Evolutionary conservation across 2,329 filamentous ascomycete species (phyloP), one percentile per base, ranked within the genome.

Genomic region (Alternaria consortialis): DNA sequence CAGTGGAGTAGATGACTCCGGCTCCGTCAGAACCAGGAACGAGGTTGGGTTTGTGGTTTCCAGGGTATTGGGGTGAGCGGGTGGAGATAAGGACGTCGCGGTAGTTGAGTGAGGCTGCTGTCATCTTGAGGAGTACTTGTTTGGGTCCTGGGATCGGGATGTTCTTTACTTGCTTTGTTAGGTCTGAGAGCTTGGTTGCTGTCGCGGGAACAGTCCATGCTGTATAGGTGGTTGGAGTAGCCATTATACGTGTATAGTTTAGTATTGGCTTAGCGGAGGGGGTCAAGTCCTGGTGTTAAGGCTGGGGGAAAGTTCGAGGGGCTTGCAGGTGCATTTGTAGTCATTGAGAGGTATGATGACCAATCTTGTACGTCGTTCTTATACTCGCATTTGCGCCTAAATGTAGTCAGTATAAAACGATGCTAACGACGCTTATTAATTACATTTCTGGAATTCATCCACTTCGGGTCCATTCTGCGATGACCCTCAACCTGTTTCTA

Each of bases 31-130:
- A 60, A 44, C 68, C 58, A 9, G 68, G 67, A 5, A 71, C 55
- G 4, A 71, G 62, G 29, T 60, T 20, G 4, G 60, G 15, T 34
- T 54, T 62, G 47, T 69, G 62, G 46, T 55, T 34, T 11, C 65
- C 59, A 34, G 70, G 60, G 27, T 71, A 69, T 27, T 56, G 44
- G 3, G 59, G 60, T 9, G 67, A 62, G 31, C 56, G 66, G 15
- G 50, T 61, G n/a, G 47, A 39, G 17, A 68, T 25, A 12, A 68
- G 60, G 29, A 70, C 20, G 40, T 73, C 69, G 43, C 70, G 63
- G 48, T 62, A 74, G 36, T 74, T 73, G n/a, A 73, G 65, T 17
- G 70, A 63, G 7, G 63, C 66, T 20, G 72, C 71, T 20, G 63
- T 70, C 23, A 74, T 60, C 15, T 56, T 60, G 42, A 72, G 39